Evolutionary conservation across 2,329 filamentous ascomycete genomes (phyloP), one percentile per base, ranked within the genome.

Genomic region (Alternaria viburni): DNA sequence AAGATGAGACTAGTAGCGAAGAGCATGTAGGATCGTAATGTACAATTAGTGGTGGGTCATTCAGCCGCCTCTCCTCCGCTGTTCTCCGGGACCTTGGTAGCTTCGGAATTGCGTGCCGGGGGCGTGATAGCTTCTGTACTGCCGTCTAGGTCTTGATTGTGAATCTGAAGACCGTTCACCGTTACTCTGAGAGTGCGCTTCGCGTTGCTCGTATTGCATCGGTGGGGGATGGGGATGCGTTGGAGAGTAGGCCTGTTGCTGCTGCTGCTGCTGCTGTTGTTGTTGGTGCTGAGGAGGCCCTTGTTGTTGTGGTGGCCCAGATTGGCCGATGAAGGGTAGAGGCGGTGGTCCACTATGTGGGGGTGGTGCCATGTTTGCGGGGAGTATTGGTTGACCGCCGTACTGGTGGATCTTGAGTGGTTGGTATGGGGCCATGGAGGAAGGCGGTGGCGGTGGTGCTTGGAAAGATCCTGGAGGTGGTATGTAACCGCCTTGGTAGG

Each of bases 321-420:
- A 26, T 21, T 57, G 59, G 32, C 47, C 45, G 28, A 59, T 57
- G 47, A 32, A 61, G 25, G 36, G 45, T 13, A 45, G 26, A 32
- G 59, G 55, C 10, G 59, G 59, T 52, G 47, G 59, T 26, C 47
- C 59, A 3, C 21, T 52, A 28, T 51, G 70, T 19, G 69, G 71
- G 5, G 71, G 74, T n/a, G 73, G 77, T 8, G 75, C 77, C 69
- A 78, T 76, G 51, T 69, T 79, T 1, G 79, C 79, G 4, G 79
- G 79, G 4, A 81, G 71, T 50, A 81, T 81, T 5, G 78, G 79
- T 54, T 79, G 77, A 13, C 79, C 79, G 2, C 79, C 79, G 54
- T 80, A 81, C 59, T 81, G 79, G 8, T 76, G 77, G 12, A 78
- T 77, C 54, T 79, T 79, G 3, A 78, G 69, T 0, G 76, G 75